These are phyloP conservation scores for Acanthamoeba culbertsoni DNA, from an alignment of 208 protist genomes.

Conservation along the genomic window DNA sequence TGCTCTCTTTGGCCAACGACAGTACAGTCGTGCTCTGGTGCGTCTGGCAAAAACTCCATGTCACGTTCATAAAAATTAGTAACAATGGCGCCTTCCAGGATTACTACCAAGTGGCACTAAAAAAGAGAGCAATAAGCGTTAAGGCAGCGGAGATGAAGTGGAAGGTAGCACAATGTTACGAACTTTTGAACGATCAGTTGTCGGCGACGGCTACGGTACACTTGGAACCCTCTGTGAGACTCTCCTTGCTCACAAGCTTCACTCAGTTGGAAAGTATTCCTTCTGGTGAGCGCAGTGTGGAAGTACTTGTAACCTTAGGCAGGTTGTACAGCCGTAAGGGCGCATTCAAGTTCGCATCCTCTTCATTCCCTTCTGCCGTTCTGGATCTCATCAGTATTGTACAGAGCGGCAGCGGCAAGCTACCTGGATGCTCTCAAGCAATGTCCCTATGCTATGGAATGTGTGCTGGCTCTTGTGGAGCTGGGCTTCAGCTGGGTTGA, in stretches of 20 bases:
- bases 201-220: not conserved
- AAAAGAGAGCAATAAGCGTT: not conserved
- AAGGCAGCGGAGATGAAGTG: not conserved
- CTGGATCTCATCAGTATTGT: not conserved
- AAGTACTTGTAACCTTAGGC: not conserved
- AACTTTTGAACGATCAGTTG: not conserved
- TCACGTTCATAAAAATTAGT: not conserved
- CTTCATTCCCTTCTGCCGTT: not conserved
- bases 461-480: not conserved
- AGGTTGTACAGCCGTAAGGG: not conserved
- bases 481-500: not conserved
- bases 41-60: not conserved
- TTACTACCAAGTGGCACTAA: not conserved
- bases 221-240: not conserved
- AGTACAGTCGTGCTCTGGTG: slow-evolving; percentile 7
- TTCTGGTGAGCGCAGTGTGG: not conserved
- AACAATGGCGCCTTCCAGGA: not conserved
- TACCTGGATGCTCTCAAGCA: slow-evolving; percentile 21
- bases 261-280: slow-evolving; percentile 4
- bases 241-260: not conserved
- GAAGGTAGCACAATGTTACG: slow-evolving; percentile 39
- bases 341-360: not conserved
- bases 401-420: not conserved
- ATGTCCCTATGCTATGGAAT: slow-evolving; percentile 13
- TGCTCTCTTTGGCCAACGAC: not conserved